Conservation (phyloP, 1,284 basidiomycete species). For the Coniferiporia weirii region DNA sequence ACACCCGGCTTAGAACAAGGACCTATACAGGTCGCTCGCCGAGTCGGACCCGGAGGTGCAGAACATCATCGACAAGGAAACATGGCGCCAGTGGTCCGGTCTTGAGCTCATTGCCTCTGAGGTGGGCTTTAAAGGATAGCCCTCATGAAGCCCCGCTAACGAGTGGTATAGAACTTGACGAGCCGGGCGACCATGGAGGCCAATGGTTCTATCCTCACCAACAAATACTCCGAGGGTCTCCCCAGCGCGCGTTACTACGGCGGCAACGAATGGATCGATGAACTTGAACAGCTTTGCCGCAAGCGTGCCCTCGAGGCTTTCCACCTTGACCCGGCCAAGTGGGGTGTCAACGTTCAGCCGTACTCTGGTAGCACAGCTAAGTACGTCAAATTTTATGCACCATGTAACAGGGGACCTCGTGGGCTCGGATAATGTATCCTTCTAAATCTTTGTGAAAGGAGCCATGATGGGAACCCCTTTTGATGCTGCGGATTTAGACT, state of each 20-base stretch:
- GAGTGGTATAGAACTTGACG: constrained; percentile 74
- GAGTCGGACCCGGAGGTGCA: constrained; percentile 94
- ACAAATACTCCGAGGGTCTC: constrained; percentile 97
- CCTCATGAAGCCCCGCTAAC: constrained; percentile 21
- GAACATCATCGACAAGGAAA: constrained; percentile 99
- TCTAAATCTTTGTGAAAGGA: too few species aligned
- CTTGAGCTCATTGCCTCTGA: constrained; percentile 96
- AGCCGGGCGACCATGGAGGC: constrained; percentile 94
- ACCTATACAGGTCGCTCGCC: constrained; percentile 81
- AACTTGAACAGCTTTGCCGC: constrained; percentile 92
- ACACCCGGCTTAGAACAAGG: constrained; percentile 67
- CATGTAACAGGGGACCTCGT: not conserved
- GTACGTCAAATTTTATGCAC: constrained; percentile 30
- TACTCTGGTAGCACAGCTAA: constrained; percentile 81
- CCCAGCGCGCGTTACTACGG: constrained; percentile 97
- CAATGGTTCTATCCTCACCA: constrained; percentile 97
- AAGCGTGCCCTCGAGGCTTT: constrained; percentile 96
- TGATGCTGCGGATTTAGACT: too few species aligned
- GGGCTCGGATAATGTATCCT: not conserved
- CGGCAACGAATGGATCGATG: constrained; percentile 96
- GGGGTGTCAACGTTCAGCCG: constrained; percentile 99
- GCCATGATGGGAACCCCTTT: too few species aligned
- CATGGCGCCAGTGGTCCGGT: constrained; percentile 96
- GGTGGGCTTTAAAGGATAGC: constrained; percentile 36
- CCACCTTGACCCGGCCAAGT: constrained; percentile 87